Base-by-base conservation (phyloP, 768 basidiomycete genomes). In the Suillus brevipes region DNA sequence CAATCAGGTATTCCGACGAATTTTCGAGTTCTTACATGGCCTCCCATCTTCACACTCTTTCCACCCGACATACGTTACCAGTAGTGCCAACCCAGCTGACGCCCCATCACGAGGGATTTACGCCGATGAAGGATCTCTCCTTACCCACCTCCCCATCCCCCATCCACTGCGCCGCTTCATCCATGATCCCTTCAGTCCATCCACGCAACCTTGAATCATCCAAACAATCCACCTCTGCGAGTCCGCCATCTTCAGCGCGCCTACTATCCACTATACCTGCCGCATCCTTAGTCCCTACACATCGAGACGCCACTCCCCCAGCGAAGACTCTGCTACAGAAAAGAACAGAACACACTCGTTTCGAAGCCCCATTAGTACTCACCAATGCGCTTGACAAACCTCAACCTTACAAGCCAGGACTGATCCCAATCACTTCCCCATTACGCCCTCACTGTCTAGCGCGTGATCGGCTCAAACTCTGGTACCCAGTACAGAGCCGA, bases 1-100 rank as follows among this genome's bases (percentile, higher is more conserved):
- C 65, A 74, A 74, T 10, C 2, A 52, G 0, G 23, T 69, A 0
- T 73, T 73, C 70, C 62, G 64, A 9, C 34, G 25, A 0, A 60
- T 72, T 0, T 69, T 70, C 8, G 1, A 18, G 0, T 5, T 64
- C 64, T 25, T 52, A 40, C 18, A 16, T n/a, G n/a, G 36, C 20
- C 1, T 13, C 7, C 10, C 2, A 38, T 0, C 40, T 52, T 4
- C 31, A 18, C 6, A 59, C 45, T 23, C 65, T 0, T 20, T 66
- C 37, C 43, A 23, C 2, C 13, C 58, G 0, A 20, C 18, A 18
- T 68, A 62, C 10, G 20, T 65, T 7, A 40, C 64, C 10, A 68
- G 68, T 6, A 60, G 1, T 0, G 1, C 18, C 31, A 70, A 70
- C 40, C 68, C 66, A 52, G 62, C 67, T 0, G 62, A 68, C 16